Percentiles rank a stretch among this genome's conserved stretches.
Conservation (phyloP, 305 asterid species). For the Fraxinus albicans region DNA sequence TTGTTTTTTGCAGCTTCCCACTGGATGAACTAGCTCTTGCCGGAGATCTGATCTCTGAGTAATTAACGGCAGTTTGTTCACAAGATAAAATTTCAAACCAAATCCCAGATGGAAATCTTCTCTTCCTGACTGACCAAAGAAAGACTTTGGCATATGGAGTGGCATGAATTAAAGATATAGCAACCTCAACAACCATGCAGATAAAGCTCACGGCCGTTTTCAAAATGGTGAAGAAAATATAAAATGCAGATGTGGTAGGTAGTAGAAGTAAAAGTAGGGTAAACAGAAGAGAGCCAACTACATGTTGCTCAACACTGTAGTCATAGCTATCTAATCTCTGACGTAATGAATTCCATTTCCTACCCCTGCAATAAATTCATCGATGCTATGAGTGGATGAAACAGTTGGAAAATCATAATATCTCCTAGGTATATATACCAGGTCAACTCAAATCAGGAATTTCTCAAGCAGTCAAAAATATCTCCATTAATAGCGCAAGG, state of each 20-base stretch:
- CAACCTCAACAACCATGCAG: conserved; percentile 51
- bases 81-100: conserved; percentile 59
- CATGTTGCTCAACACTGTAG: conserved; percentile 84
- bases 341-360: conserved; percentile 86
- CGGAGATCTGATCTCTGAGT: conserved; percentile 28
- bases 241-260: conserved; percentile 89
- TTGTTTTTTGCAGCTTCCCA: conserved; percentile 24
- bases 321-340: conserved; percentile 90
- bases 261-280: conserved; percentile 84
- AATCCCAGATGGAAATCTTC: conserved; percentile 82
- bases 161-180: conserved; percentile 63
- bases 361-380: conserved; percentile 66
- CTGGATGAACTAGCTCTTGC: conserved; percentile 25
- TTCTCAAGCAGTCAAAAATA: neutral
- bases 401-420: conserved; percentile 8
- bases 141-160: conserved; percentile 74
- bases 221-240: conserved; percentile 86
- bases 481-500: neutral
- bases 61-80: conserved; percentile 26
- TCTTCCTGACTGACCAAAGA: conserved; percentile 68
- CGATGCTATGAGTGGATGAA: conserved; percentile 14
- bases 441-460: neutral
- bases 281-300: conserved; percentile 86
- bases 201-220: conserved; percentile 56
- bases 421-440: neutral